Base-by-base conservation (phyloP, 352 stramenopile genomes). In the Saprolegnia diclina region DNA sequence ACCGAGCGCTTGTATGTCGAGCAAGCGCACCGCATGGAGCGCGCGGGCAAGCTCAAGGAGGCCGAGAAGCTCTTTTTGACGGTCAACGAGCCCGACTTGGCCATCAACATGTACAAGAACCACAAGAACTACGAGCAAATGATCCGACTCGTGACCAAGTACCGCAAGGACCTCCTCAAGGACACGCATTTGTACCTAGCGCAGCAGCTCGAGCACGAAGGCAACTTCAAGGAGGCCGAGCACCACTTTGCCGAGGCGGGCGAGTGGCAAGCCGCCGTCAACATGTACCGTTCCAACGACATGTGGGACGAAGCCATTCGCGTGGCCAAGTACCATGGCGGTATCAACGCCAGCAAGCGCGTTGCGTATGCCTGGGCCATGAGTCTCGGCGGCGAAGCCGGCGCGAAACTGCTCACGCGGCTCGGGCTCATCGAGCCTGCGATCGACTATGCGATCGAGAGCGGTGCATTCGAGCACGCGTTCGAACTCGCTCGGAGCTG, bases 21-120 rank as follows among this genome's bases (percentile, higher is more conserved):
- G 70, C 90, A 98, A 63, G 92, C 91, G 10, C 85, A 97, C 52
- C 89, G 91, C 37, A 92, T 98, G 78, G 91, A 97, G 62, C 82
- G 78, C 50, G 77, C 88, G 67, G 88, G 88, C 61, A 96, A 96
- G 65, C 81, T 96, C 45, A 96, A 97, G 63, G 91, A 98, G 48
- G 93, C 94, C 2, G 94, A 98, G 72, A 96, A 96, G 70, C 82
- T 98, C 24, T 97, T 97, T 73, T 65, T 98, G 21, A 92, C 86
- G 0, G 91, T 98, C 32, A 96, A 97, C 71, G 89, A 97, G 55
- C 83, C 87, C 5, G 89, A 98, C 69, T 67, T 96, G 21, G 94
- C 94, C 38, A 98, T 98, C 76, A 94, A 95, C 72, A 98, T 98
- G 92, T 98, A 98, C 87, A 98, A 98, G 79, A 97, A 97, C 76